Percentiles rank a stretch among this genome's conserved stretches.
Conservation (phyloP, 345 rosid species). For the Pistacia integerrima region DNA sequence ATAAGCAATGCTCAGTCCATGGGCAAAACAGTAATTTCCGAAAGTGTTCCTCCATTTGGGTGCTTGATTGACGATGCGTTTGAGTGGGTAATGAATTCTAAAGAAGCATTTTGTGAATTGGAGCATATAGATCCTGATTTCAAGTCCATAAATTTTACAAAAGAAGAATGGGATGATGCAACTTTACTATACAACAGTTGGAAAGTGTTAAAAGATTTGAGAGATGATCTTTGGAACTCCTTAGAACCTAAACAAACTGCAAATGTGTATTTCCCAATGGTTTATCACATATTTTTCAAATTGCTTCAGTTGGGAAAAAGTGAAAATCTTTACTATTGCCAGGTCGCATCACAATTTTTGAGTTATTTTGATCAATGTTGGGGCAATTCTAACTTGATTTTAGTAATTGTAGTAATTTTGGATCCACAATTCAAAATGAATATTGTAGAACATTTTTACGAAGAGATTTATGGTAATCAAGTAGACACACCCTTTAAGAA, state of each 20-base stretch:
- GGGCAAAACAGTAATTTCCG: background rate
- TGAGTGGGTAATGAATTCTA: background rate
- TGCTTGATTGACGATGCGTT: background rate
- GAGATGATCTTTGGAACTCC: background rate
- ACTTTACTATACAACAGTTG: background rate
- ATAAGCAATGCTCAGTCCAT: background rate
- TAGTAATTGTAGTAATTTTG: background rate
- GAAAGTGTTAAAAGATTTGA: no score
- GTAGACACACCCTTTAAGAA: background rate
- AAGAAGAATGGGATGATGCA: conserved; percentile 8
- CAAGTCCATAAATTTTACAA: background rate
- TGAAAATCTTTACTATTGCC: background rate
- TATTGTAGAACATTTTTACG: background rate
- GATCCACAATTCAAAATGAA: conserved; percentile 3
- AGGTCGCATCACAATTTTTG: background rate
- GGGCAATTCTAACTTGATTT: background rate
- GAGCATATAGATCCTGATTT: background rate
- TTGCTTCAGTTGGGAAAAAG: background rate
- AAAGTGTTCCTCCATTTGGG: no score
- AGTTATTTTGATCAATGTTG: background rate
- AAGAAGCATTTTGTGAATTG: background rate
- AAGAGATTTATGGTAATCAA: background rate
- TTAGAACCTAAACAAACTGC: no score
- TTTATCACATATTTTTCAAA: background rate
- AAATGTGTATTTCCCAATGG: background rate